Base-by-base conservation (phyloP, 257 asterid genomes). In the Ilex asprella region DNA sequence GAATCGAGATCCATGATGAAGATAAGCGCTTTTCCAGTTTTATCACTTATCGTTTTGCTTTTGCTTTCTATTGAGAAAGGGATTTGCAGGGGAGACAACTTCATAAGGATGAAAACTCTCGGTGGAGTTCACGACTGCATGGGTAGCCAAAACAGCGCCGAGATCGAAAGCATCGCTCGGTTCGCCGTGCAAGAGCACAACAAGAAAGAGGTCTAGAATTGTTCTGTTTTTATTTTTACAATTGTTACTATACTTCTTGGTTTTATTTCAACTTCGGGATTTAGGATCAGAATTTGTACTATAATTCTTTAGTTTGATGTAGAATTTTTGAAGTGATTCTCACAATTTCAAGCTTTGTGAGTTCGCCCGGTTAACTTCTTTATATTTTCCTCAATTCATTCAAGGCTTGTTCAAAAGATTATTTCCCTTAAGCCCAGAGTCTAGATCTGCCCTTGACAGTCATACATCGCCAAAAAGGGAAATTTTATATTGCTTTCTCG, bases 131-230 rank as follows among this genome's bases (percentile, higher is more conserved):
- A 63, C 44, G 56, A 67, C 66, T 64, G 31, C 41, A 47, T 21
- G 3, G 74, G 70, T 10, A 29, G 8, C 56, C 67, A 56, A 39
- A 80, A 73, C 66, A 55, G 55, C 31, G 75, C 60, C 2, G 83
- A 80, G 27, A 62, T 80, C 31, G 83, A 73, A 60, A 64, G 56
- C 50, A 56, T 83, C 12, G 84, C 79, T 3, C 79, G 86, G 29
- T 83, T 78, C 49, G 84, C 86, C 55, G 83, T 83, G 59, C 67
- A 73, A 58, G 69, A 80, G 52, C 76, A 80, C 65, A 83, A 83
- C 65, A 74, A 56, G 21, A 71, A 78, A 32, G 71, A 76, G 84
- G 86, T 80, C 2, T 14, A 0, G 54, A 49, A 27, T 7, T 10
- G 14, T 31, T 29, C 0, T 5, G 0, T 27, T 13, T 63, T 55